Percentiles rank a stretch among this genome's conserved stretches.
These are phyloP conservation scores for Alternaria triticimaculans DNA, from an alignment of 2,329 filamentous ascomycete species.

Conservation along the genomic window DNA sequence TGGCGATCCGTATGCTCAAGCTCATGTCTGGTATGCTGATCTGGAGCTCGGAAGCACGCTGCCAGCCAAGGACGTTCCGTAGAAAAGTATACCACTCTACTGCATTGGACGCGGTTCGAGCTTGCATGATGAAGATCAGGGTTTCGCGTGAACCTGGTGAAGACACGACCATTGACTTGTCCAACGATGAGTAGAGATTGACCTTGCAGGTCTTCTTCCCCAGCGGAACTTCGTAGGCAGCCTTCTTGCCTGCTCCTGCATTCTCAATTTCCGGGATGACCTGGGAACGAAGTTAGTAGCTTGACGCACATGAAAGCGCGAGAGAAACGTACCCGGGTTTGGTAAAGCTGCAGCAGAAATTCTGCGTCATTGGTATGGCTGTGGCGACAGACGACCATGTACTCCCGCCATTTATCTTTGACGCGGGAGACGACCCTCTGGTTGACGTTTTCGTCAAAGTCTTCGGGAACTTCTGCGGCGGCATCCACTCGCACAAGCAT, in stretches of 20 bases:
- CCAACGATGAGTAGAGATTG: constrained; percentile 70
- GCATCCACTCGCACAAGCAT: constrained; percentile 71
- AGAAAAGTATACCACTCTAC: constrained; percentile 75
- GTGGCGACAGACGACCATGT: constrained; percentile 66
- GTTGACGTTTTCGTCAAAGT: constrained; percentile 70
- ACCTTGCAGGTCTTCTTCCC: constrained; percentile 61
- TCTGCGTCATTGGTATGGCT: constrained; percentile 61
- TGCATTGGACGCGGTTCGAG: constrained; percentile 65
- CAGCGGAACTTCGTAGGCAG: constrained; percentile 64
- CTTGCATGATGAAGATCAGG: constrained; percentile 65
- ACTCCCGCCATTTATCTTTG: constrained; percentile 71
- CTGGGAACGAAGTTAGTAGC: constrained; percentile 24
- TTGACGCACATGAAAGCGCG: rapidly evolving
- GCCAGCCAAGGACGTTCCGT: constrained; percentile 64
- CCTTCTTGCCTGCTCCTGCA: constrained; percentile 59
- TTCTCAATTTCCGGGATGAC: constrained; percentile 67
- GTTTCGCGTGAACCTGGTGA: constrained; percentile 61
- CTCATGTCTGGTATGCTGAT: constrained; percentile 69
- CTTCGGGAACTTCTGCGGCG: constrained; percentile 60
- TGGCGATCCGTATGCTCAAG: constrained; percentile 63
- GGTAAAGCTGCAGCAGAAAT: constrained; percentile 66
- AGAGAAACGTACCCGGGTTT: constrained; percentile 56
- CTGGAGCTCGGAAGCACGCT: constrained; percentile 62
- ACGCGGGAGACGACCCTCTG: constrained; percentile 64
- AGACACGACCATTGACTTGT: constrained; percentile 72